A percentile compares a stretch with the other conserved stretches of the same genome.
Conservation (phyloP, 2,329 filamentous ascomycete species). For the Curvularia sp. region DNA sequence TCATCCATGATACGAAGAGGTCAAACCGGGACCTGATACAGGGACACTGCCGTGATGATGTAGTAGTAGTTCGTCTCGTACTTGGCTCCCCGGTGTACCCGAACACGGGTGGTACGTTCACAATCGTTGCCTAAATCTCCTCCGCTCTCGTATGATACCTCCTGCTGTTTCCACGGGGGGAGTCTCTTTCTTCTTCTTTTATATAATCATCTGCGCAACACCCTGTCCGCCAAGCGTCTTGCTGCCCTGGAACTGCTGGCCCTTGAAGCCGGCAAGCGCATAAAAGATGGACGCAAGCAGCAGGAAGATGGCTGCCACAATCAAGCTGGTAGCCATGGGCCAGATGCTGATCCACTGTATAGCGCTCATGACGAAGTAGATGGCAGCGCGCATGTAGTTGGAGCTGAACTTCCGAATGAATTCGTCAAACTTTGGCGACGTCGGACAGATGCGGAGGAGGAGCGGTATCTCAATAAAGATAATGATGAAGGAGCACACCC, state of each 20-base stretch:
- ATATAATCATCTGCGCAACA: conserved; percentile 96
- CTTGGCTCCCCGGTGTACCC: background rate
- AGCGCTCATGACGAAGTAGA: conserved; percentile 81
- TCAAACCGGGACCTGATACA: conserved; percentile 6
- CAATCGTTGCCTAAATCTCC: conserved; percentile 5
- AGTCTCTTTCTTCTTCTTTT: conserved; percentile 6
- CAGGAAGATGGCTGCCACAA: conserved; percentile 85
- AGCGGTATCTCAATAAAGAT: conserved; percentile 78
- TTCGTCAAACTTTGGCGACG: conserved; percentile 84
- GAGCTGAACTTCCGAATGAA: conserved; percentile 92
- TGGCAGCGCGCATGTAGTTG: conserved; percentile 93
- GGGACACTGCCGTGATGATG: conserved; percentile 3
- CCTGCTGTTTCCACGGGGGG: background rate
- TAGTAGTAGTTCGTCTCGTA: conserved; percentile 6
- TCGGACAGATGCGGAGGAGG: conserved; percentile 96
- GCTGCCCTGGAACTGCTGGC: conserved; percentile 86
- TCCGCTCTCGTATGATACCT: background rate
- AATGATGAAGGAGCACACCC: conserved; percentile 58
- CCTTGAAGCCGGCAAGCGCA: conserved; percentile 76
- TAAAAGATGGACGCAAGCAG: conserved; percentile 82
- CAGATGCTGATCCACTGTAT: conserved; percentile 86
- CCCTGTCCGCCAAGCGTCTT: conserved; percentile 95
- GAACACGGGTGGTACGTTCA: conserved; percentile 9
- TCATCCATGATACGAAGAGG: conserved; percentile 37
- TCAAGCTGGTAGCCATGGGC: conserved; percentile 69